A percentile compares a stretch with the other conserved stretches of the same genome.
Conservation (phyloP, 768 basidiomycete genomes). For the Amanita pallidorosea region DNA sequence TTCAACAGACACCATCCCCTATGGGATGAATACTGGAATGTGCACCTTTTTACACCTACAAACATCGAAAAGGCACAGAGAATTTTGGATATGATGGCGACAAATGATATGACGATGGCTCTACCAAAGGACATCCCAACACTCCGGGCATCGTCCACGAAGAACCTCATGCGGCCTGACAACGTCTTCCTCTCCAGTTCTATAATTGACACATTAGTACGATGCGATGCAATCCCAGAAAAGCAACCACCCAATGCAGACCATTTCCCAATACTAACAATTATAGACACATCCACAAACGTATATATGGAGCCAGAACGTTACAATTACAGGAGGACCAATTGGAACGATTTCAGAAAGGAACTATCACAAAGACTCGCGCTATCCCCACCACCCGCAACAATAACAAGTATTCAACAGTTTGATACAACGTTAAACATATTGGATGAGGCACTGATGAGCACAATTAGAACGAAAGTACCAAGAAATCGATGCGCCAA, state of each 20-base stretch:
- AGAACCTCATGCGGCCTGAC: not conserved
- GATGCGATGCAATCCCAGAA: not conserved
- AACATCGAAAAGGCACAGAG: not conserved
- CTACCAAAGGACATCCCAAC: not conserved
- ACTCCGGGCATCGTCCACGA: not conserved
- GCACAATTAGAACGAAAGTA: not conserved
- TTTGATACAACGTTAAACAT: not conserved
- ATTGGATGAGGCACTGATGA: not conserved
- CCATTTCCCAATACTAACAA: not conserved
- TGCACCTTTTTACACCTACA: conserved; percentile 12
- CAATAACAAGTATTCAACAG: not conserved
- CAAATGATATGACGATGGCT: not conserved
- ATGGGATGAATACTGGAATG: conserved; percentile 20
- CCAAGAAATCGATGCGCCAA: not conserved
- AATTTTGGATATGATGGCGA: not conserved
- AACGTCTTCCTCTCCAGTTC: not conserved
- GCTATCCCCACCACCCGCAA: not conserved
- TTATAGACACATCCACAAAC: not conserved
- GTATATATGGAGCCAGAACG: too few relatives aligned
- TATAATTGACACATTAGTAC: not conserved
- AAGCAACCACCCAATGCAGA: not conserved
- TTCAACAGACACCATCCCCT: conserved; percentile 30
- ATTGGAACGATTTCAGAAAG: not conserved
- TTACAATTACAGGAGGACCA: not conserved
- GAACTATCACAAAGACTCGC: too few relatives aligned